These are phyloP conservation scores for Fusarium armeniacum DNA, from an alignment of 2,329 filamentous ascomycete genomes.

Conservation along the genomic window DNA sequence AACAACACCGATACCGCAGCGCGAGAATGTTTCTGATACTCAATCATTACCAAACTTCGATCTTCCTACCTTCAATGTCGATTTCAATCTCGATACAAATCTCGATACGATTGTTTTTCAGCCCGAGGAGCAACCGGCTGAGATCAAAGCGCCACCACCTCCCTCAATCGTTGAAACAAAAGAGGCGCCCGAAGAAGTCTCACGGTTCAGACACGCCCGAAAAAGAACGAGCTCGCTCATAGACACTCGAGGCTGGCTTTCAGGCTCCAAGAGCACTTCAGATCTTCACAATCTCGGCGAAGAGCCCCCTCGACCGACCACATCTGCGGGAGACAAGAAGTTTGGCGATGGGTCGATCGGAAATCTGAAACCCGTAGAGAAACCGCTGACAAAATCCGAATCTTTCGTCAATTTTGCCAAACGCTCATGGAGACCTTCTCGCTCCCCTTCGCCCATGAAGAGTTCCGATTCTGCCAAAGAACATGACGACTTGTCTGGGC, in stretches of 20 bases:
- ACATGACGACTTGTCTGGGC: slow-evolving; percentile 40
- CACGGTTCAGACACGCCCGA: slow-evolving; percentile 42
- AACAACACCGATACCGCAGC: slow-evolving; percentile 40
- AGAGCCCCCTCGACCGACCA: slow-evolving; percentile 47
- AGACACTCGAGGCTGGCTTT: slow-evolving; percentile 67
- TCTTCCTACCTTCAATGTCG: slow-evolving; percentile 67
- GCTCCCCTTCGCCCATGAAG: slow-evolving; percentile 62
- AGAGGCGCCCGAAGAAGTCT: slow-evolving; percentile 39
- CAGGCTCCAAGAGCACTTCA: slow-evolving; percentile 59
- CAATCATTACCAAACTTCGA: slow-evolving; percentile 57
- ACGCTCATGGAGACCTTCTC: slow-evolving; percentile 66
- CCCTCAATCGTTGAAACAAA: slow-evolving; percentile 43
- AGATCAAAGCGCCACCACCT: slow-evolving; percentile 32
- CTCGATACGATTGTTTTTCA: slow-evolving; percentile 63
- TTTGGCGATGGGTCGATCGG: slow-evolving; percentile 37
- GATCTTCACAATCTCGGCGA: slow-evolving; percentile 44
- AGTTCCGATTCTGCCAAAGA: slow-evolving; percentile 47
- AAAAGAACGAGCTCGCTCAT: slow-evolving; percentile 63
- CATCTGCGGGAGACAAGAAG: slow-evolving; percentile 46
- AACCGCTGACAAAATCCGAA: slow-evolving; percentile 58
- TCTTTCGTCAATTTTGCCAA: slow-evolving; percentile 66
- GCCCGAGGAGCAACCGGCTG: slow-evolving; percentile 44
- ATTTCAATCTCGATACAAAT: slow-evolving; percentile 63
- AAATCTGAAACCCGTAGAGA: slow-evolving; percentile 53
- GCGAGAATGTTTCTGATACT: slow-evolving; percentile 36